Base-by-base conservation (phyloP, 805 yeast genomes). In the Sporopachydermia quercuum region DNA sequence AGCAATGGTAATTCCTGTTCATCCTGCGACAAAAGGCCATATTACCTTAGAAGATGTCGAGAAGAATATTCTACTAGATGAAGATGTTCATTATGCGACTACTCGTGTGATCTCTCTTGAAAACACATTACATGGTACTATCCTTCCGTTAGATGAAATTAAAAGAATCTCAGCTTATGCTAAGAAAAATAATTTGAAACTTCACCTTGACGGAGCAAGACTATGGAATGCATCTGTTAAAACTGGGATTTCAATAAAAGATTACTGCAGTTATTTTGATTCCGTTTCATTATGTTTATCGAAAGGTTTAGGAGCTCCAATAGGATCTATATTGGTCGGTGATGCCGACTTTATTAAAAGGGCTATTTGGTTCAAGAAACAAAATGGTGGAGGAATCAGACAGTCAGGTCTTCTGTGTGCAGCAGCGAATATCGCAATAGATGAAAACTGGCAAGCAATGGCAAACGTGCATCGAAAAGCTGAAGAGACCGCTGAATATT, bases 161-260 rank as follows among this genome's bases (percentile, higher is more conserved):
- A 61, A 62, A 42, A 70, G 73, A 42, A 87, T 87, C 49, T 69
- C 79, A 35, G 67, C 61, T 35, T 87, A 82, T 68, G 83, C 89
- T 46, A 64, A 66, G 40, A 69, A 61, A 18, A 66, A 76, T 48
- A 66, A 64, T 40, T 59, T 83, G 41, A 68, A 63, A 41, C 57
- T 86, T 48, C 96, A 89, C 52, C 73, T 86, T 50, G 97, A 87
- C 56, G 97, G 96, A 45, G 97, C 96, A n/a, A 71, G 97, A 50
- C 61, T 87, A 39, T 86, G 93, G 87, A 83, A 82, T 56, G 96
- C 96, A n/a, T 65, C 76, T 34, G 80, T 70, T 8, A 87, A 70
- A 18, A 73, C 84, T 5, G 85, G 81, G 17, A 65, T 81, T 30
- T 61, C 84, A 14, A 59, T 86, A 44, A 60, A 57, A 15, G 83